A percentile compares a stretch with the other conserved stretches of the same genome.
Conservation (phyloP, 2,329 filamentous ascomycete genomes). For the Stachybotrys chlorohalonatus region DNA sequence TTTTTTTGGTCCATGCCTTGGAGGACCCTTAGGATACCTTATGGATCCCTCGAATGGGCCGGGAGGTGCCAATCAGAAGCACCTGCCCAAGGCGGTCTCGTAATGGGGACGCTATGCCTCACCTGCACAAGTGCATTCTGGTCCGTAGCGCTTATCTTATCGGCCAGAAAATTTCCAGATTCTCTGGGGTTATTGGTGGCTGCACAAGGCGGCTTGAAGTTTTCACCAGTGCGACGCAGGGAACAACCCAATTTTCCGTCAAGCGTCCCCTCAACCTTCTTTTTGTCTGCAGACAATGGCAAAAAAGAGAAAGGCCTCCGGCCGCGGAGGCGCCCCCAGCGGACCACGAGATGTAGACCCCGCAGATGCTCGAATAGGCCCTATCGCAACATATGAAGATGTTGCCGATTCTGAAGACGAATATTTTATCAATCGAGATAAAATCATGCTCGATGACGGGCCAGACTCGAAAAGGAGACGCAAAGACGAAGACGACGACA, state of each 20-base stretch:
- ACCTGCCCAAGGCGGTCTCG: too few relatives aligned
- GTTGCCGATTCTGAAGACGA: constrained; percentile 92
- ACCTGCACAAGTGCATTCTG: too few relatives aligned
- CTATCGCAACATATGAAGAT: constrained; percentile 62
- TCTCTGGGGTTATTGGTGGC: background rate
- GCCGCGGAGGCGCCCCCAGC: constrained; percentile 31
- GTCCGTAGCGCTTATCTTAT: constrained; percentile 9
- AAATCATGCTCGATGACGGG: constrained; percentile 75
- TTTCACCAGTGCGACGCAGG: background rate
- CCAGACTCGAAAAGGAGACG: constrained; percentile 70
- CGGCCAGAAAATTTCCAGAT: constrained; percentile 1
- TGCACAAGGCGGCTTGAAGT: background rate
- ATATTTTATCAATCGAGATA: constrained; percentile 80
- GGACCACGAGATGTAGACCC: constrained; percentile 47
- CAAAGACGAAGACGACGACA: constrained; percentile 56
- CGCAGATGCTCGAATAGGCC: constrained; percentile 52
- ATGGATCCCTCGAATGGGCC: too few relatives aligned
- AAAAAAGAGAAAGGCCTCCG: constrained; percentile 63
- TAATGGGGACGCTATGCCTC: too few relatives aligned
- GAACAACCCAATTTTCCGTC: too few relatives aligned
- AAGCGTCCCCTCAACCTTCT: too few relatives aligned
- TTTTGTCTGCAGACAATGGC: constrained; percentile 33
- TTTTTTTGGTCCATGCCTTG: too few relatives aligned
- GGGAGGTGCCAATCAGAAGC: too few relatives aligned
- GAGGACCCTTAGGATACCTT: background rate